Base-by-base conservation (phyloP, 306 rosid species). In the Carpinus viminea region DNA sequence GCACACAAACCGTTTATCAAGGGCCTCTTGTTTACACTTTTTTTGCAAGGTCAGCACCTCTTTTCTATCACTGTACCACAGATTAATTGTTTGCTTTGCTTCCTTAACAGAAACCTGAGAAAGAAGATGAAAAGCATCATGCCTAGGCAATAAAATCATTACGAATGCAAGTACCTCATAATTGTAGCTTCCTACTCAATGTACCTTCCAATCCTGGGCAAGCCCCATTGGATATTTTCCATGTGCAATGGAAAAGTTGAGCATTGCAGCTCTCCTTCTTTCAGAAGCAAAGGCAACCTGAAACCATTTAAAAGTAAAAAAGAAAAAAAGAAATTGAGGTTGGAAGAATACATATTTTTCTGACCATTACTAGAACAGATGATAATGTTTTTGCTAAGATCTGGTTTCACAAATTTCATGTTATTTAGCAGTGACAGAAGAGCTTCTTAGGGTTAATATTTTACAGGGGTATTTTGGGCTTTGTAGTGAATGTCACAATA, bases 231-330 rank as follows among this genome's bases (percentile, higher is more conserved):
- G 94, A 66, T 97, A 92, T 83, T 94, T 94, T 34, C 98, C 98
- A 72, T 94, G 92, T 46, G 98, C 98, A 85, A 94, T 94, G 72
- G 98, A 94, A 76, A 94, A 94, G 88, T 94, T 94, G 45, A 94
- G 97, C 98, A 92, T 92, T 84, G 92, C 92, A 48, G 98, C 98
- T 79, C 92, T 94, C 85, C 97, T 88, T 86, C 98, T 90, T 85
- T 94, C 98, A 68, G 98, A 89, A 79, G 69, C 98, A 88, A 83
- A 94, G 62, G 88, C 91, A 86, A 92, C 97, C 97, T 92, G 86
- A 61, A 68, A 31, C 34, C 34, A 31, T 31, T 31, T 31, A 31
- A 31, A 79, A 28, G 5, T 28, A 17, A 16, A 69, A 20, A 65
- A 70, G 78, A 43, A 9, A 43, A 43, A 24, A 56, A 12, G 61